Base-by-base conservation (phyloP, 768 basidiomycete species). In the Rhodotorula taiwanensis region DNA sequence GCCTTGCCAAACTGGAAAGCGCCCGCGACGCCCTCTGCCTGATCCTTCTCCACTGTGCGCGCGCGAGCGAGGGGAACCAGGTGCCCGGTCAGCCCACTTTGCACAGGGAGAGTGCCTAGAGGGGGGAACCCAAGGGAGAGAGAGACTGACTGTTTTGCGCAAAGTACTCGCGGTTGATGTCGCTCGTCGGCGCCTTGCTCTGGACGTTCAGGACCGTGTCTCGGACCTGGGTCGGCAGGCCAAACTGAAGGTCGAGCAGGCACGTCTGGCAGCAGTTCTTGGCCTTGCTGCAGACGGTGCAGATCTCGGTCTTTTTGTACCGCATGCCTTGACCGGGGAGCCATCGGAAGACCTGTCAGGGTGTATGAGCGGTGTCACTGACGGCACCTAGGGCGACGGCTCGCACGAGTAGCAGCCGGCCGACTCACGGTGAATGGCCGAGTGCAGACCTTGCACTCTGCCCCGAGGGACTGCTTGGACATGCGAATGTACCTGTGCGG, bases 391-490 rank as follows among this genome's bases (percentile, higher is more conserved):
- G n/a, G n/a, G n/a, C n/a, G n/a, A n/a, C n/a, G n/a, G n/a, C n/a
- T n/a, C n/a, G n/a, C n/a, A n/a, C n/a, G n/a, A n/a, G n/a, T n/a
- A n/a, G n/a, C n/a, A n/a, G n/a, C n/a, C n/a, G n/a, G n/a, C n/a
- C n/a, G 28, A 13, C 63, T 34, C 21, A 66, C 60, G 42, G 72
- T 71, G 54, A 72, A 70, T 0, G 70, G 95, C 28, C 95, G 83
- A 5, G 92, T 91, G 74, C 95, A 99, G 56, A 94, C 94, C 68
- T 97, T 97, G 77, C 95, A 99, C 56, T 91, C 91, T 31, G 87
- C 82, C 7, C 92, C 95, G 67, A 88, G 94, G 74, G 92, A 88
- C 82, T 98, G 95, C 77, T 97, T 98, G 10, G 89, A 90, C 94
- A 97, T 98, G 69, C 90, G 84, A 55, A 94, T 83, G 78, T 94